Evolutionary conservation across 331 rosid genomes (phyloP).

Genomic region (Cydonia oblonga): DNA sequence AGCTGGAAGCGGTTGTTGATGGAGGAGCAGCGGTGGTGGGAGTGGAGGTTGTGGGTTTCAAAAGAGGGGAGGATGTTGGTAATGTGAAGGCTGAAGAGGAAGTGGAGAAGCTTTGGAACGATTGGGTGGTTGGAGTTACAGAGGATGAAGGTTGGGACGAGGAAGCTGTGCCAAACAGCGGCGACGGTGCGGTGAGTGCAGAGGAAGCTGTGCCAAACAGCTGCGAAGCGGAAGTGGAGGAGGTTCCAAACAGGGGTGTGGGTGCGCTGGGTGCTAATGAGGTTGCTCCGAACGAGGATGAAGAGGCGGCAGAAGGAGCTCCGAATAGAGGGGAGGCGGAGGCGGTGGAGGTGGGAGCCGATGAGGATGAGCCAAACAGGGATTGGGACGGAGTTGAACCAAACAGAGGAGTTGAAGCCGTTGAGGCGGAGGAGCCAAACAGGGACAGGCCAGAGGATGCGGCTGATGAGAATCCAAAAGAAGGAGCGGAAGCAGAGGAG

Average conservation of each 20-base stretch:
- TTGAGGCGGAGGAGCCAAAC: background rate
- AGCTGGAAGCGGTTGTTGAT: background rate
- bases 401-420: too few species aligned
- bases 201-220: too few species aligned
- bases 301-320: too few species aligned
- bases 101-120: conserved; percentile 4
- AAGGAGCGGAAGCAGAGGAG: background rate
- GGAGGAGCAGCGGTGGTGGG: conserved; percentile 10
- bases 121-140: background rate
- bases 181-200: too few species aligned
- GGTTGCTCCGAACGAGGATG: too few species aligned
- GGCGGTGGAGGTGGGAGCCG: background rate
- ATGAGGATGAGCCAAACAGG: too few species aligned
- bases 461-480: conserved; percentile 7
- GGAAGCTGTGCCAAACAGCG: conserved; percentile 4
- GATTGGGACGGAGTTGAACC: too few species aligned
- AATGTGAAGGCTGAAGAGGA: conserved; percentile 19
- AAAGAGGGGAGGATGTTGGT: conserved; percentile 22
- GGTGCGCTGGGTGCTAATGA: background rate
- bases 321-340: background rate
- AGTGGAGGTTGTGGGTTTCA: conserved; percentile 11
- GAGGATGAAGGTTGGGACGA: background rate
- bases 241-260: too few species aligned
- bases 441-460: background rate
- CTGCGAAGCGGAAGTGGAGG: too few species aligned